A percentile compares a stretch with the other conserved stretches of the same genome.
Evolutionary conservation across 2,329 filamentous ascomycete genomes (phyloP).

Genomic region (Reticulascus tulasneorum): DNA sequence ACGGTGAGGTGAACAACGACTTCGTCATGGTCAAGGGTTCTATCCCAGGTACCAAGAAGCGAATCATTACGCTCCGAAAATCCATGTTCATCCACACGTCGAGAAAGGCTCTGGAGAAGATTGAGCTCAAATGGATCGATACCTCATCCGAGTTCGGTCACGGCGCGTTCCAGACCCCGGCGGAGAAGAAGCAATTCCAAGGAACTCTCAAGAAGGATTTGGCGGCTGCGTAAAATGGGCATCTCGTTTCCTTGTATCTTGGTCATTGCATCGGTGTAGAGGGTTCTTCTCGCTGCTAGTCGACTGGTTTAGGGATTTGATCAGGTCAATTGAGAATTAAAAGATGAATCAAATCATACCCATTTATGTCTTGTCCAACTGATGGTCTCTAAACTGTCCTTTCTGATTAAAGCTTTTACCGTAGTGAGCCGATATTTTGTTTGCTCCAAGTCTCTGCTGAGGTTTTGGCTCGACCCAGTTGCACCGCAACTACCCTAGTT

Average conservation of each 20-base stretch:
- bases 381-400: no score
- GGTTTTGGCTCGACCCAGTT: no score
- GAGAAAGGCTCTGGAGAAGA: conserved; percentile 95
- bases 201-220: conserved; percentile 99
- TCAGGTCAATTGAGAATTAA: conserved; percentile 16
- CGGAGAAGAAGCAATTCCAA: conserved; percentile 97
- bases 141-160: conserved; percentile 99
- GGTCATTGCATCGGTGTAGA: conserved; percentile 53
- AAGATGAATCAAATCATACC: conserved; percentile 17
- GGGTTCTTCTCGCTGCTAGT: conserved; percentile 32
- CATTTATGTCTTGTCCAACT: no score
- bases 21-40: conserved; percentile 97
- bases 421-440: no score
- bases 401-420: no score
- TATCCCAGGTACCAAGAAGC: conserved; percentile 98
- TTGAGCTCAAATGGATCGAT: conserved; percentile 99
- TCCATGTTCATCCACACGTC: conserved; percentile 98
- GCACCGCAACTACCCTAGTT: no score
- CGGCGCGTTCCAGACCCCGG: conserved; percentile 97
- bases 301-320: conserved; percentile 15
- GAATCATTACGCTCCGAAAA: conserved; percentile 97
- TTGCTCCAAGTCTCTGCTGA: no score
- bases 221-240: conserved; percentile 38
- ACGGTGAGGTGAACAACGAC: conserved; percentile 99
- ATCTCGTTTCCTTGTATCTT: conserved; percentile 38